Base-by-base conservation (phyloP, 2,329 filamentous ascomycete genomes). In the Arthroderma sp. region DNA sequence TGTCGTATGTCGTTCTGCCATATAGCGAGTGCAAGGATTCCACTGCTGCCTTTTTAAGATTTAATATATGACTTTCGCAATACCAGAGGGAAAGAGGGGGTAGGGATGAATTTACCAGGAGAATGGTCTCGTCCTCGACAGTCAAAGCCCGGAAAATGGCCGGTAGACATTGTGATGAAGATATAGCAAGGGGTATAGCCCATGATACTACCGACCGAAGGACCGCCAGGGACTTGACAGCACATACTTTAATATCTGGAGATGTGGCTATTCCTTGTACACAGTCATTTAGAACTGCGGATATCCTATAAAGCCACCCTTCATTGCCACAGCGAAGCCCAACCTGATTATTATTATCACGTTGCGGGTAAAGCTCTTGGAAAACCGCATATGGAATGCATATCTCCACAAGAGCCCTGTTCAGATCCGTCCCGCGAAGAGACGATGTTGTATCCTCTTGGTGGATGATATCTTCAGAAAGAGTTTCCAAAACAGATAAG, bases 401-500 rank as follows among this genome's bases (percentile, higher is more conserved):
- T 49, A 96, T 87, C 61, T 96, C 91, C 49, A 96, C 85, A 57
- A 91, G 83, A 7, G 85, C 85, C 60, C 86, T 84, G 59, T 87
- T 94, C 49, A 98, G 74, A 45, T 85, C 78, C 42, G 81, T 83
- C 59, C 89, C 85, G 51, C 89, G 79, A 55, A 94, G 69, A 10
- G 83, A 83, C 9, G 89, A 87, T 4, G 87, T 80, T 1, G 84
- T 75, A 63, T 96, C 91, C 58, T 96, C 91, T 32, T 85, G 80
- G 53, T 83, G 85, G 66, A 96, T 94, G 42, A 95, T 79, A 61
- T 96, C 91, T 54, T 96, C 91, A 2, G 89, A 94, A 31, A 98
- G 72, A 11, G 83, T 88, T 67, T 96, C 91, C 42, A 98, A 73
- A 38, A 96, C 77, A 48, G 82, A 83, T 31, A 98, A 73, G 30